Evolutionary conservation across 1,139 yeast genomes (phyloP).

Genomic region (Yamadazyma taylorii): DNA sequence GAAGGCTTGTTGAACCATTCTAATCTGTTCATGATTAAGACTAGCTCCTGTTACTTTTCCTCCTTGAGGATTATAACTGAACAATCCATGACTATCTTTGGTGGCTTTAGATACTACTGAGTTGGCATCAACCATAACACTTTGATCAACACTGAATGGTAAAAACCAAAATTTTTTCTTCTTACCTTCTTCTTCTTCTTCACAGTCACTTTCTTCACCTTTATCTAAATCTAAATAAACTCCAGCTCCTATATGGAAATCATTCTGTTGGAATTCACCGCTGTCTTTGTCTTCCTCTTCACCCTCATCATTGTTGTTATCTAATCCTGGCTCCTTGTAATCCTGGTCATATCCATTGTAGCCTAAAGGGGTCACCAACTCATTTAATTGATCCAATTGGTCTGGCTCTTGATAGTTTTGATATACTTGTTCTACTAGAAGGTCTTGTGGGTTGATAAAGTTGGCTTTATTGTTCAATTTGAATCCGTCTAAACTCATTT

Average conservation of each 20-base stretch:
- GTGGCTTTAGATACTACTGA: conserved; percentile 11
- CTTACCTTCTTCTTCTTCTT: conserved; percentile 11
- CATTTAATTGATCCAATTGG: no score
- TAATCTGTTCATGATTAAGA: background rate
- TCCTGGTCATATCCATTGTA: conserved; percentile 11
- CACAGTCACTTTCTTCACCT: conserved; percentile 7
- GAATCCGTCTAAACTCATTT: conserved; percentile 4
- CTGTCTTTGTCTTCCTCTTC: conserved; percentile 2
- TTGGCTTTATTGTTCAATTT: conserved; percentile 4
- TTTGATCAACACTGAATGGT: conserved; percentile 13
- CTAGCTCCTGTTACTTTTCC: conserved; percentile 7
- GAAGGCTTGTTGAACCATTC: background rate
- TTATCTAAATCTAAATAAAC: conserved; percentile 14
- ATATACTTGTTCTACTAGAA: conserved; percentile 9
- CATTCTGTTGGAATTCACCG: conserved; percentile 6
- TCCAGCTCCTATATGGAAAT: conserved; percentile 14
- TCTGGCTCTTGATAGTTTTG: no score
- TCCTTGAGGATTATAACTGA: conserved; percentile 7
- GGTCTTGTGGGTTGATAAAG: conserved; percentile 12
- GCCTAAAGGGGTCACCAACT: background rate
- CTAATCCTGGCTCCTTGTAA: conserved; percentile 4
- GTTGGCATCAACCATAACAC: conserved; percentile 12
- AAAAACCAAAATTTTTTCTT: conserved; percentile 19
- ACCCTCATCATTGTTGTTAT: conserved; percentile 9
- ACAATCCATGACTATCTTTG: conserved; percentile 12